Evolutionary conservation across 2,329 filamentous ascomycete genomes (phyloP).

Genomic region (Camillea tinctor): DNA sequence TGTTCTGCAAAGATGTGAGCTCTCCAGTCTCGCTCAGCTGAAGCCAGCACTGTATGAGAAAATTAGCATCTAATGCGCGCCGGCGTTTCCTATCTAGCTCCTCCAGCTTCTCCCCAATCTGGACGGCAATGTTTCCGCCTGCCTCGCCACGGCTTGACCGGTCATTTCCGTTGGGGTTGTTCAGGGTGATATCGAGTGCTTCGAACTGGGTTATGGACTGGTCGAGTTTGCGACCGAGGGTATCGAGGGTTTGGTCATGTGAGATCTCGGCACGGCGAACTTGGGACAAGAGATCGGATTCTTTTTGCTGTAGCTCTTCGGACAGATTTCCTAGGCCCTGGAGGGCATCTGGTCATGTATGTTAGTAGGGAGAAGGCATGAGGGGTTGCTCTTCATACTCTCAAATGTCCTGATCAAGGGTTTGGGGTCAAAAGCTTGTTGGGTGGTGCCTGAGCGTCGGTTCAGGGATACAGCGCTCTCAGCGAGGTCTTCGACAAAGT

Average conservation of each 20-base stretch:
- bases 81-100: constrained; percentile 90
- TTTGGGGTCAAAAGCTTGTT: constrained; percentile 83
- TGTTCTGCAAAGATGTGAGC: constrained; percentile 82
- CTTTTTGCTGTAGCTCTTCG: constrained; percentile 83
- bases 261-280: constrained; percentile 89
- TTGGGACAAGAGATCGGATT: constrained; percentile 86
- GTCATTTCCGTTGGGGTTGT: constrained; percentile 52
- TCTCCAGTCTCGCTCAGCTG: constrained; percentile 90
- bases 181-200: constrained; percentile 79
- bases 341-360: constrained; percentile 51
- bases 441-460: constrained; percentile 70
- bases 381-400: constrained; percentile 45
- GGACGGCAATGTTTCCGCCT: constrained; percentile 86
- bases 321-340: constrained; percentile 68
- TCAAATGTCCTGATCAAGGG: constrained; percentile 96
- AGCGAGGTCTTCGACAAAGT: constrained; percentile 92
- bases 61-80: constrained; percentile 88
- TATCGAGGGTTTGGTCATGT: constrained; percentile 87
- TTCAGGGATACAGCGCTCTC: constrained; percentile 77
- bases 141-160: constrained; percentile 50
- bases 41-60: constrained; percentile 94
- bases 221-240: constrained; percentile 83
- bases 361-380: constrained; percentile 25
- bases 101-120: constrained; percentile 91
- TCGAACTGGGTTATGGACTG: constrained; percentile 92